These are phyloP conservation scores for Exutisphaerella laricina DNA, from an alignment of 2,329 filamentous ascomycete genomes.

Conservation along the genomic window DNA sequence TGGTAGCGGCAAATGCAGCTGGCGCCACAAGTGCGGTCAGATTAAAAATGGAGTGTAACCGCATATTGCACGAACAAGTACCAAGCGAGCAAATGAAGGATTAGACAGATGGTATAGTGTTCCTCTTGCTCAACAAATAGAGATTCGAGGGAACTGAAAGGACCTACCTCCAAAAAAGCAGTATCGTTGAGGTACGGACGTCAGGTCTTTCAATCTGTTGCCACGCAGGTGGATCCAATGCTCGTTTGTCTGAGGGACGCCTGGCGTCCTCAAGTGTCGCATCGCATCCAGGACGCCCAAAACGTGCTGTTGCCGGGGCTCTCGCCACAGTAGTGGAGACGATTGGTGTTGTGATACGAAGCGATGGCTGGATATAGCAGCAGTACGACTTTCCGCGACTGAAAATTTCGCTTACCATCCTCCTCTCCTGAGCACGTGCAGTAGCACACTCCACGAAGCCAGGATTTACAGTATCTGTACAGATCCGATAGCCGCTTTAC, in stretches of 20 bases:
- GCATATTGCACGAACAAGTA: slow-evolving; percentile 7
- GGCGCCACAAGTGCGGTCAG: slow-evolving; percentile 8
- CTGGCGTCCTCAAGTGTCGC: slow-evolving; percentile 10
- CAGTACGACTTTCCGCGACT: slow-evolving; percentile 4
- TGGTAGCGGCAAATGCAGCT: slow-evolving; percentile 1
- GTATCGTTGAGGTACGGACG: slow-evolving; percentile 1
- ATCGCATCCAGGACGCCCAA: slow-evolving; percentile 2
- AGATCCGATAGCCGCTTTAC: not conserved
- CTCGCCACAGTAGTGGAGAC: slow-evolving; percentile 5
- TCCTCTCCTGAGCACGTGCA: slow-evolving; percentile 7
- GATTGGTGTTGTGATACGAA: slow-evolving; percentile 5
- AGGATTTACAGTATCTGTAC: slow-evolving; percentile 6
- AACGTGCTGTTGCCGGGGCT: not conserved
- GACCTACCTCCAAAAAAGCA: slow-evolving; percentile 3
- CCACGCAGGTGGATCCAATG: slow-evolving; percentile 7
- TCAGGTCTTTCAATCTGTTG: slow-evolving; percentile 8
- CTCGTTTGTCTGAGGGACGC: slow-evolving; percentile 7
- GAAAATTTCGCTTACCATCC: slow-evolving; percentile 9
- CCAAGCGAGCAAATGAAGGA: not conserved
- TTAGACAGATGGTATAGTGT: not conserved
- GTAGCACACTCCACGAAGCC: slow-evolving; percentile 5
- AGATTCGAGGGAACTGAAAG: not conserved
- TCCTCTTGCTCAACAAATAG: not conserved
- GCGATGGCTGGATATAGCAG: slow-evolving; percentile 11
- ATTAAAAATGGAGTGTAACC: slow-evolving; percentile 9